Base-by-base conservation (phyloP, 177 flowering plant genomes). In the Vitis hybrid region DNA sequence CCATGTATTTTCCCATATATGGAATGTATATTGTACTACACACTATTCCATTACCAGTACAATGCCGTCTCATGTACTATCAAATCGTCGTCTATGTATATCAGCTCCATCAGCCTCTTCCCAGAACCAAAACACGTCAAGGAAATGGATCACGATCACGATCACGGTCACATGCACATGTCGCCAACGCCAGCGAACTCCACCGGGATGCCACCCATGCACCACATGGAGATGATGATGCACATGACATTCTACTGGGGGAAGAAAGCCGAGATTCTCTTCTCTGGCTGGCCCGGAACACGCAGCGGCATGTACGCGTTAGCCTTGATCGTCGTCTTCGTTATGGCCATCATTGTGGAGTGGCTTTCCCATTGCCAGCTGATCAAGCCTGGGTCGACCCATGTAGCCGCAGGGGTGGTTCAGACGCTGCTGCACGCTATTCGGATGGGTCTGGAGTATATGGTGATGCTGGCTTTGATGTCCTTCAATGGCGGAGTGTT, bases 191-290 rank as follows among this genome's bases (percentile, higher is more conserved):
- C 69, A 6, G 50, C 8, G 61, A 61, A 61, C 20, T 67, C n/a
- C 18, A 48, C 70, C 5, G 68, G 48, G 1, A 57, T 50, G 67
- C 45, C 26, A 51, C 62, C 59, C 52, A 26, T 39, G 63, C 75
- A 52, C 18, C 66, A 50, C 52, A 67, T 3, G 63, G 55, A 52
- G 62, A 81, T 71, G 83, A 71, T 82, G 83, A 85, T 77, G 83
- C 90, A 87, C 83, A 84, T 83, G 92, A 77, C 92, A n/a, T 88
- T 90, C 78, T 84, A 66, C 70, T 88, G 92, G 92, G 90, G 92
- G 10, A 77, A 68, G 22, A 58, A 80, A 59, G 68, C 82, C 2
- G 77, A 74, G 63, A 62, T 88, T 19, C 77, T 90, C 19, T 90
- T 90, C 80, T 10, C 76, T 1, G 77, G 79, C 1, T 90, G 90